Evolutionary conservation across 805 yeast genomes (phyloP).

Genomic region (Starmerella tilneyi): DNA sequence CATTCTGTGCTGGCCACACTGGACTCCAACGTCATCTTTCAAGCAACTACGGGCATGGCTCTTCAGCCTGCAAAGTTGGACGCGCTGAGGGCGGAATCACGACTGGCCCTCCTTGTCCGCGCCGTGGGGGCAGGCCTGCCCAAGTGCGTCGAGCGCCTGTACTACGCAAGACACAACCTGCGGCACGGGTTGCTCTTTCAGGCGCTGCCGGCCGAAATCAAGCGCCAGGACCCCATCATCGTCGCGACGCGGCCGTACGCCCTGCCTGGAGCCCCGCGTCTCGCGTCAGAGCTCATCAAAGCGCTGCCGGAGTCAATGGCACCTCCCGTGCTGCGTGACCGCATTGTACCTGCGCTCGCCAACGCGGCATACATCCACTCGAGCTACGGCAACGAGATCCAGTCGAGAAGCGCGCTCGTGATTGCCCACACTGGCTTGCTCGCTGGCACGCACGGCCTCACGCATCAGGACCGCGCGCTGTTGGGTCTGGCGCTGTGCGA

Average conservation of each 20-base stretch:
- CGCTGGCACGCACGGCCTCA: slow-evolving; percentile 65
- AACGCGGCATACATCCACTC: slow-evolving; percentile 68
- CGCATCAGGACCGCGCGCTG: slow-evolving; percentile 60
- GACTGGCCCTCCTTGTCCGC: slow-evolving; percentile 12
- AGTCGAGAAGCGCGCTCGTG: slow-evolving; percentile 61
- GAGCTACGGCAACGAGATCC: slow-evolving; percentile 65
- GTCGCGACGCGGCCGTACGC: slow-evolving; percentile 66
- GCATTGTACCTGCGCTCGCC: slow-evolving; percentile 62
- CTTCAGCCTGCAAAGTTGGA: slow-evolving; percentile 3
- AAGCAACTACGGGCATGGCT: slow-evolving; percentile 15
- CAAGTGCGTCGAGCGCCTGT: slow-evolving; percentile 30
- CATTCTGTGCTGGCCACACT: slow-evolving; percentile 14
- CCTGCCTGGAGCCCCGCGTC: slow-evolving; percentile 50
- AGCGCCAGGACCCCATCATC: slow-evolving; percentile 57
- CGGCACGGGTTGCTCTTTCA: slow-evolving; percentile 66
- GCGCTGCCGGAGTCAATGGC: slow-evolving; percentile 48
- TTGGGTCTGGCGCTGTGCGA: slow-evolving; percentile 66
- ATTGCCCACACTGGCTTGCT: slow-evolving; percentile 66
- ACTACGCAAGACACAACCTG: slow-evolving; percentile 68
- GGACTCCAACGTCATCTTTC: background rate
- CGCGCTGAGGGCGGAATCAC: background rate
- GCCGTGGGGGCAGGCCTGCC: slow-evolving; percentile 10
- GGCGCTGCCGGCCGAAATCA: slow-evolving; percentile 45
- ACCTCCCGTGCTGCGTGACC: slow-evolving; percentile 46
- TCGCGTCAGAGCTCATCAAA: slow-evolving; percentile 43